phyloP scores from a whole-genome alignment of 805 yeast species.

The Metschnikowia drakensbergensis region DNA sequence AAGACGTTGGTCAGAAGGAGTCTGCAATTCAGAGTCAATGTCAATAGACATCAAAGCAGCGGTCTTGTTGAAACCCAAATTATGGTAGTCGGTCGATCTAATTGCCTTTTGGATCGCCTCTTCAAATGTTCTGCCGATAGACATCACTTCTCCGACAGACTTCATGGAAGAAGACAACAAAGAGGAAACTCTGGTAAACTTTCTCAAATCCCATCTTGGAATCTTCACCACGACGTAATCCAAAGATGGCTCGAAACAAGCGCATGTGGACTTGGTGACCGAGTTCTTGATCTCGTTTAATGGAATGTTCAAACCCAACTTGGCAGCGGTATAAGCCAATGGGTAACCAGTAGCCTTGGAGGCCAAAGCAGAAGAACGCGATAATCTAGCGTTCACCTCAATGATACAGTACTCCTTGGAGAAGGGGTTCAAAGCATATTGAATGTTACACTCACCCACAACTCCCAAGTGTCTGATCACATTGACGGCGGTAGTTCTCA shows the following conservation, averaged over 20 bases:
- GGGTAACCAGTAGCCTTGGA: constrained; percentile 99
- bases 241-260: constrained; percentile 95
- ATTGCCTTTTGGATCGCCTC: constrained; percentile 98
- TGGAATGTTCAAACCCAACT: constrained; percentile 88
- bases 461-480: constrained; percentile 97
- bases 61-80: constrained; percentile 87
- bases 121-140: constrained; percentile 95
- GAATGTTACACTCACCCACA: constrained; percentile 98
- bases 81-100: constrained; percentile 92
- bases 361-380: constrained; percentile 98
- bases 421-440: constrained; percentile 91
- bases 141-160: constrained; percentile 98
- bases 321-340: constrained; percentile 96
- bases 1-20: constrained; percentile 96
- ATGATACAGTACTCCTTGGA: constrained; percentile 94
- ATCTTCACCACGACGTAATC: constrained; percentile 96
- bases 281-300: constrained; percentile 88
- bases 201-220: constrained; percentile 98
- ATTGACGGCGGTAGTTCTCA: constrained; percentile 95
- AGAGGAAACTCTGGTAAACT: constrained; percentile 88
- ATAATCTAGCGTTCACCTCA: constrained; percentile 96
- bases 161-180: constrained; percentile 91
- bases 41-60: constrained; percentile 85
- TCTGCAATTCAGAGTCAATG: constrained; percentile 87
- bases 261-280: constrained; percentile 89